Conservation (phyloP, 331 rosid species). For the Stylosanthes scabra region DNA sequence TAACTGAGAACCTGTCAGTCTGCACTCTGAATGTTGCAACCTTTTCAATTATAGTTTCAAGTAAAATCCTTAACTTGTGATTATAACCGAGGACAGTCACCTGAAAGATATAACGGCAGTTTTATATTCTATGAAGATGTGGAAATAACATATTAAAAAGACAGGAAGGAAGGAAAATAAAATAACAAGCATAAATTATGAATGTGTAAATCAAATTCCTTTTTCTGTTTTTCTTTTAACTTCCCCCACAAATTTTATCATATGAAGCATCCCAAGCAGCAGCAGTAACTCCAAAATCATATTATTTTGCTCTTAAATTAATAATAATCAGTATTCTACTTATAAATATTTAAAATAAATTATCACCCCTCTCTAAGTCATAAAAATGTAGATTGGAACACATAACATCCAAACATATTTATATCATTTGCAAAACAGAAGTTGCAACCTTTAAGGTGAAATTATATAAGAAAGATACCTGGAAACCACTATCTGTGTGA, state of each 20-base stretch:
- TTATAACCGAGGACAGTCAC: conserved; percentile 82
- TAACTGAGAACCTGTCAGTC: conserved; percentile 84
- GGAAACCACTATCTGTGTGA: conserved; percentile 70
- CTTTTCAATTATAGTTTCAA: conserved; percentile 74
- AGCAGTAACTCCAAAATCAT: conserved; percentile 24
- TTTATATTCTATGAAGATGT: not conserved
- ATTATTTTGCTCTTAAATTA: conserved; percentile 11
- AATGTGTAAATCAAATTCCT: not conserved
- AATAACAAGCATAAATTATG: not conserved
- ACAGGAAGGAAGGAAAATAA: not conserved
- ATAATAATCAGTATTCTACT: conserved; percentile 21
- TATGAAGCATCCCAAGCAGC: conserved; percentile 6
- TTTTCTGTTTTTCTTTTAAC: conserved; percentile 24
- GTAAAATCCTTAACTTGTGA: conserved; percentile 78
- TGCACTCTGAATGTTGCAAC: conserved; percentile 74
- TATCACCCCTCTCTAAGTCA: conserved; percentile 5
- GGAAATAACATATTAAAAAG: conserved; percentile 16
- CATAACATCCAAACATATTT: not conserved
- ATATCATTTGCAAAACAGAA: conserved; percentile 1
- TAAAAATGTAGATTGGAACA: not conserved
- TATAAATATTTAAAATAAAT: conserved; percentile 23
- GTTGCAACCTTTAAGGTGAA: conserved; percentile 15
- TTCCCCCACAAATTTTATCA: conserved; percentile 3
- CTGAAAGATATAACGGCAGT: conserved; percentile 49
- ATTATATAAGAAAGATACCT: conserved; percentile 56